A percentile compares a stretch with the other conserved stretches of the same genome.
These are phyloP conservation scores for Cardiospermum halicacabum DNA, from an alignment of 345 rosid genomes.

Conservation along the genomic window DNA sequence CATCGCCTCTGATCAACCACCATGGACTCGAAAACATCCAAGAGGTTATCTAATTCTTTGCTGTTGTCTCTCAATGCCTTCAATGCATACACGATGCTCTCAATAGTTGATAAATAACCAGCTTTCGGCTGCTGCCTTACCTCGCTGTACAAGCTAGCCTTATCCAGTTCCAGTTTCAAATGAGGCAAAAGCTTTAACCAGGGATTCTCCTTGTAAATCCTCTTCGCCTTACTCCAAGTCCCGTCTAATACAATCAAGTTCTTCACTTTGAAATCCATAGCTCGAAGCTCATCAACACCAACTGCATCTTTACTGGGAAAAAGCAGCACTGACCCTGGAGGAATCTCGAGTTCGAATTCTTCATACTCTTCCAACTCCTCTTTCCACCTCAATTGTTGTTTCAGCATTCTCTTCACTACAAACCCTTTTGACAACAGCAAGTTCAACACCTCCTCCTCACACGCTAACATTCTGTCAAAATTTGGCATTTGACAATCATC, in stretches of 20 bases:
- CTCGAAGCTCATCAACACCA: slow-evolving; percentile 39
- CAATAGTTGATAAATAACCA: slow-evolving; percentile 74
- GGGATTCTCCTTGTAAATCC: slow-evolving; percentile 76
- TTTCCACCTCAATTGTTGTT: slow-evolving; percentile 7
- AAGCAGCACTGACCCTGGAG: slow-evolving; percentile 56
- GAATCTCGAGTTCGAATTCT: slow-evolving; percentile 56
- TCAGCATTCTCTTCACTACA: slow-evolving; percentile 43
- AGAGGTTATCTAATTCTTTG: slow-evolving; percentile 48
- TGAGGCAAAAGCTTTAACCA: slow-evolving; percentile 85
- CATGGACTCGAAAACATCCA: slow-evolving; percentile 79
- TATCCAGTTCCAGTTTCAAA: slow-evolving; percentile 57
- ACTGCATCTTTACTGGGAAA: slow-evolving; percentile 59
- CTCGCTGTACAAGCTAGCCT: slow-evolving; percentile 59
- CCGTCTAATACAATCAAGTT: slow-evolving; percentile 84
- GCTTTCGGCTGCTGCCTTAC: slow-evolving; percentile 71
- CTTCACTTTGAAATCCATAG: slow-evolving; percentile 37
- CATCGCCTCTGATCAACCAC: slow-evolving; percentile 70
- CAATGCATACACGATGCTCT: slow-evolving; percentile 68
- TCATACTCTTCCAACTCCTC: slow-evolving; percentile 35
- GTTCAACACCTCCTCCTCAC: slow-evolving; percentile 27
- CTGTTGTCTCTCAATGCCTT: slow-evolving; percentile 49
- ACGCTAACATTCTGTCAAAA: slow-evolving; percentile 42
- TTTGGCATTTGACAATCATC: slow-evolving; percentile 10
- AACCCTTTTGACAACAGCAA: slow-evolving; percentile 60
- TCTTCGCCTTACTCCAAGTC: slow-evolving; percentile 80